A percentile compares a stretch with the other conserved stretches of the same genome.
Conservation (phyloP, 164 flowering plant species). For the Cinnamomum chago region DNA sequence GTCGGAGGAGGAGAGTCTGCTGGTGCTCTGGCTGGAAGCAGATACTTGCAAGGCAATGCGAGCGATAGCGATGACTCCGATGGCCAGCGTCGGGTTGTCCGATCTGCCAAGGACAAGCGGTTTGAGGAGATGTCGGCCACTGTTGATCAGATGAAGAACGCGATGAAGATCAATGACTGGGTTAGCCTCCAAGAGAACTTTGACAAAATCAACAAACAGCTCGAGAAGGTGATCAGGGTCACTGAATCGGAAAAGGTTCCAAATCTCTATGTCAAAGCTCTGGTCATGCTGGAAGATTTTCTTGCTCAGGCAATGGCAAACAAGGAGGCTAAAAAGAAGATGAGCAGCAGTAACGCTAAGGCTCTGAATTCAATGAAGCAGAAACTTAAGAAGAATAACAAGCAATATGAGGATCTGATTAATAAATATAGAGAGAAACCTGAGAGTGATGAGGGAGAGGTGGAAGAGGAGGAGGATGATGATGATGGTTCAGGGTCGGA, state of each 20-base stretch:
- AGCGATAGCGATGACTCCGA: conserved; percentile 72
- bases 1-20: conserved; percentile 24
- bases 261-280: conserved; percentile 60
- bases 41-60: conserved; percentile 37
- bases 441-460: conserved; percentile 58
- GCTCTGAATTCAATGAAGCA: conserved; percentile 93
- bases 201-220: conserved; percentile 85
- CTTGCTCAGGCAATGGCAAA: conserved; percentile 68
- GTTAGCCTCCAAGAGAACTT: conserved; percentile 80
- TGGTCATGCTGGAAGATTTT: conserved; percentile 81
- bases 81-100: conserved; percentile 58
- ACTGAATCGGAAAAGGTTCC: conserved; percentile 67
- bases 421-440: conserved; percentile 71
- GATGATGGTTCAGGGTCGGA: conserved; percentile 36
- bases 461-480: conserved; percentile 19
- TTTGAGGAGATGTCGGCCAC: conserved; percentile 72
- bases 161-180: conserved; percentile 95
- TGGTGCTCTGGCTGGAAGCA: conserved; percentile 28
- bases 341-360: conserved; percentile 80
- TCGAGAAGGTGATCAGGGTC: conserved; percentile 84
- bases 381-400: conserved; percentile 89
- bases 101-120: conserved; percentile 79
- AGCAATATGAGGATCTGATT: conserved; percentile 73
- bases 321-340: conserved; percentile 92
- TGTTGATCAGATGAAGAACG: conserved; percentile 87